Evolutionary conservation across 2,329 filamentous ascomycete genomes (phyloP), one percentile per base, ranked within the genome.

Genomic region (Shiraia sp.): DNA sequence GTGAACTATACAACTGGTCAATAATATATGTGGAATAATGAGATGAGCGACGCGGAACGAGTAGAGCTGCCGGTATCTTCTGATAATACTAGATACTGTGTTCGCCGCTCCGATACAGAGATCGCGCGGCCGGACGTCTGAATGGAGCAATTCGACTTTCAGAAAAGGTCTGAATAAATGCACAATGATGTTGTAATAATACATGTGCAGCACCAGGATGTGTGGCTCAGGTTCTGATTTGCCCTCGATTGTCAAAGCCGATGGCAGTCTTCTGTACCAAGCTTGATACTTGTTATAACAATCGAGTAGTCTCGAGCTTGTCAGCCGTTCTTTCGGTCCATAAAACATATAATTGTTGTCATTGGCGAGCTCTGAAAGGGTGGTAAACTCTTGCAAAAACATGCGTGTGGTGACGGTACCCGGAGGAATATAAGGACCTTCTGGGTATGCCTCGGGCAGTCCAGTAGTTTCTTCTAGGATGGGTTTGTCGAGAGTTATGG

Each of bases 111-210:
- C 65, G n/a, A 76, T 76, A 65, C 85, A 88, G 12, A 87, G 80
- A 47, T 87, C 82, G 27, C 79, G 78, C 6, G 86, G 85, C 3
- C 75, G 74, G 2, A 88, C 73, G 36, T 79, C 78, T 6, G 83
- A 86, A 7, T 81, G 79, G 33, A 69, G 57, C 10, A 75, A 54
- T 36, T 75, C 71, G 15, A 85, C 77, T 54, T 87, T 87, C 58
- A 88, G 83, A 26, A 90, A 75, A 0, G 87, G 87, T 6, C 87
- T 78, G 61, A 90, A 90, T 1, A 90, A 77, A n/a, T 88, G 78
- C 0, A 87, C 66, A n/a, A 85, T 84, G 22, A 82, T 79, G 47
- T 83, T 85, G 57, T 87, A 79, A 59, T 87, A 86, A 49, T 87
- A 82, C 83, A 87, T 85, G 63, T 90, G 86, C 26, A 86, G 79